A percentile compares a stretch with the other conserved stretches of the same genome.
Conservation (phyloP, 352 stramenopile species). For the Phytophthora syringae region DNA sequence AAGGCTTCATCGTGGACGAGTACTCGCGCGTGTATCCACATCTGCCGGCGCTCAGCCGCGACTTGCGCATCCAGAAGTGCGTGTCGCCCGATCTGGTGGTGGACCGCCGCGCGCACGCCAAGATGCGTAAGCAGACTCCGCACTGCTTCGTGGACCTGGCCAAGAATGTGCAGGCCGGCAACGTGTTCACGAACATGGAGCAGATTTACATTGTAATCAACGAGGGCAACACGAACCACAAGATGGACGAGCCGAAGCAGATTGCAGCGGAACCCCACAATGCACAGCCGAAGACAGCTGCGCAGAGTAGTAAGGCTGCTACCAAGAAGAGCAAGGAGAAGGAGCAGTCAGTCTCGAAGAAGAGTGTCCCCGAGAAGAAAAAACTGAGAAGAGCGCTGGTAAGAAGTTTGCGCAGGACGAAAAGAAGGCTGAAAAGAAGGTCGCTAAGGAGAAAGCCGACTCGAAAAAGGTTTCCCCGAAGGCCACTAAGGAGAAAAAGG, state of each 20-base stretch:
- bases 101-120: slow-evolving; percentile 48
- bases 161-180: slow-evolving; percentile 81
- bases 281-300: slow-evolving; percentile 1
- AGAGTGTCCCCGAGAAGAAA: slow-evolving; percentile 6
- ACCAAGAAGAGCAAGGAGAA: slow-evolving; percentile 21
- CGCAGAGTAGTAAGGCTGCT: slow-evolving; percentile 5
- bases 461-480: slow-evolving; percentile 9
- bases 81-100: slow-evolving; percentile 59
- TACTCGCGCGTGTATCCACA: slow-evolving; percentile 70
- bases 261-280: slow-evolving; percentile 8
- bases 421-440: not conserved
- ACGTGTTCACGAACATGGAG: slow-evolving; percentile 82
- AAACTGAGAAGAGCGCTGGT: slow-evolving; percentile 15
- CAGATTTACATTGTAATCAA: slow-evolving; percentile 76
- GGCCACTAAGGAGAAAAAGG: slow-evolving; percentile 3
- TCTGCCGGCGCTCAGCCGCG: slow-evolving; percentile 43
- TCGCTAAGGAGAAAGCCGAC: not conserved
- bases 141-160: slow-evolving; percentile 77
- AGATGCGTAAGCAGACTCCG: slow-evolving; percentile 33
- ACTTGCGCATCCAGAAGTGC: slow-evolving; percentile 80
- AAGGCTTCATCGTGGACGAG: slow-evolving; percentile 68
- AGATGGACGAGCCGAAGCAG: slow-evolving; percentile 3
- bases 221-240: slow-evolving; percentile 20
- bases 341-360: slow-evolving; percentile 21
- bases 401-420: not conserved